Base-by-base conservation (phyloP, 768 basidiomycete genomes). In the Tephrocybe sp. region DNA sequence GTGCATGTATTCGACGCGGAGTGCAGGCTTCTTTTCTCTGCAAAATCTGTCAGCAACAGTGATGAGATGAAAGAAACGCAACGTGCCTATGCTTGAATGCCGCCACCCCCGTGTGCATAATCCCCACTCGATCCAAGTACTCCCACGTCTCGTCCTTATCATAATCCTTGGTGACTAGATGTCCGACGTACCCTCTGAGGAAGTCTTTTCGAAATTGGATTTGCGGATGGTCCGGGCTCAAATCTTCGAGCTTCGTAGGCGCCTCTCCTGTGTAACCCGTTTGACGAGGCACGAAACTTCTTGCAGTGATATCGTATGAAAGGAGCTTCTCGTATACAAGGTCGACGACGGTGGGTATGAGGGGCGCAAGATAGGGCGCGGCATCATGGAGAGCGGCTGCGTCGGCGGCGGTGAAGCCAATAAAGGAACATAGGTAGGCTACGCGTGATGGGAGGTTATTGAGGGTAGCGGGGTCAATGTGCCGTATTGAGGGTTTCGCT, bases 31-130 rank as follows among this genome's bases (percentile, higher is more conserved):
- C 24, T 60, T 63, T 19, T 52, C 46, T 2, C 63, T 66, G 37
- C n/a, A n/a, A n/a, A n/a, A n/a, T n/a, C n/a, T n/a, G n/a, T n/a
- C n/a, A n/a, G n/a, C n/a, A n/a, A n/a, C n/a, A n/a, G n/a, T n/a
- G n/a, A n/a, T n/a, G n/a, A n/a, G n/a, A n/a, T n/a, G n/a, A n/a
- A n/a, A n/a, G n/a, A n/a, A n/a, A 16, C 42, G n/a, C n/a, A n/a
- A n/a, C 63, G 19, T 49, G 71, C 75, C 71, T 61, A 48, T 75
- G 75, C 44, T 68, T 65, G 60, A 77, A 76, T 0, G 73, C 70
- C 35, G 67, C 61, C 13, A 65, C 65, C 9, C 76, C 77, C 0
- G 76, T 78, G 55, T 78, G 77, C 76, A 78, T 78, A 35, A 74
- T 56, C 2, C 74, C 76, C 26, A 79, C 77, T 53, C 75, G 76